phyloP scores from a whole-genome alignment of 805 yeast genomes.

The Starmerella stellata region DNA sequence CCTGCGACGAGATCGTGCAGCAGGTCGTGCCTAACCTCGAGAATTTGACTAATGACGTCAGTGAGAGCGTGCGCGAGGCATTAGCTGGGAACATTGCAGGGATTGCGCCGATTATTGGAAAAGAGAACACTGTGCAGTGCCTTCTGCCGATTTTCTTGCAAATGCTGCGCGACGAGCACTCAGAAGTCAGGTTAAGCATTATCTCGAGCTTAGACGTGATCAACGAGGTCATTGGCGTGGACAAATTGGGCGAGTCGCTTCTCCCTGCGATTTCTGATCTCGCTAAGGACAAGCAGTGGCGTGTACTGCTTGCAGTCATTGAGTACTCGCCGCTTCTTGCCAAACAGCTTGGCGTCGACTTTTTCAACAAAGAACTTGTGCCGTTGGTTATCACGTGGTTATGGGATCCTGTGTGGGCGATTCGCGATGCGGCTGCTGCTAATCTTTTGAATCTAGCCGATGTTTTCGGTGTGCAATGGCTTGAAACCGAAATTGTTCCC shows the following conservation, averaged over 20 bases:
- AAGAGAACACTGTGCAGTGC: conserved; percentile 63
- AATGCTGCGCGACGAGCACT: conserved; percentile 92
- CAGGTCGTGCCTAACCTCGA: conserved; percentile 71
- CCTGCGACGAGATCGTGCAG: conserved; percentile 36
- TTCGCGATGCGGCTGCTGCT: conserved; percentile 85
- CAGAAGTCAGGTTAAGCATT: conserved; percentile 87
- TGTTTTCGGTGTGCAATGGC: conserved; percentile 90
- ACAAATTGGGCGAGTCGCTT: conserved; percentile 63
- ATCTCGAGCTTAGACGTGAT: conserved; percentile 82
- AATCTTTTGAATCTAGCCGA: conserved; percentile 63
- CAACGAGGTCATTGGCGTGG: conserved; percentile 87
- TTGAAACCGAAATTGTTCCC: conserved; percentile 61
- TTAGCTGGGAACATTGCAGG: conserved; percentile 76
- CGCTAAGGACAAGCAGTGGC: conserved; percentile 94
- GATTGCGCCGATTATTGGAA: conserved; percentile 68
- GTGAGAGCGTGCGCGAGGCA: conserved; percentile 84
- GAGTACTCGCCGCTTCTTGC: conserved; percentile 92
- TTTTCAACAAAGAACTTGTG: conserved; percentile 82
- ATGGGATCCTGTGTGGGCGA: conserved; percentile 94
- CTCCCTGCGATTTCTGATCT: conserved; percentile 91
- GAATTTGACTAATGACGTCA: conserved; percentile 71
- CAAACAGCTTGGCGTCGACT: conserved; percentile 79
- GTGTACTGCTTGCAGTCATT: conserved; percentile 90
- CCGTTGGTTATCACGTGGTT: conserved; percentile 91
- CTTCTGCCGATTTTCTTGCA: conserved; percentile 73